These are phyloP conservation scores for Chaetoceros tenuissimus DNA, from an alignment of 108 stramenopile species.

Conservation along the genomic window DNA sequence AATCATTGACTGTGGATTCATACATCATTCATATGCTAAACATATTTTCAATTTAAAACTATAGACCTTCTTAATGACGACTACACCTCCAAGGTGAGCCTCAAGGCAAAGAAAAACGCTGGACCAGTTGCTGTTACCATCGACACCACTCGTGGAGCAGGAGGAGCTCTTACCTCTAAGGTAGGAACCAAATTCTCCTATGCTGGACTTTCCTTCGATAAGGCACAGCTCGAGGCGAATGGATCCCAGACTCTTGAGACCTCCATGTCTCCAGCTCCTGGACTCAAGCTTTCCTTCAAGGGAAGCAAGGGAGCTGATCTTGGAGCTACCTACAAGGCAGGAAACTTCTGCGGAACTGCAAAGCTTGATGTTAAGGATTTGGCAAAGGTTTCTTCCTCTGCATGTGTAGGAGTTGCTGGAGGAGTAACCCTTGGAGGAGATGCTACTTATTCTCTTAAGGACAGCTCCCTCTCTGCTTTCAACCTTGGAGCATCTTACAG, in stretches of 20 bases:
- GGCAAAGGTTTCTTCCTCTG: conserved; percentile 74
- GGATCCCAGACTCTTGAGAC: conserved; percentile 82
- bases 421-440: conserved; percentile 79
- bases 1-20: background rate
- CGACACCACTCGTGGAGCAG: conserved; percentile 72
- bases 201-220: conserved; percentile 85
- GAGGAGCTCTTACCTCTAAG: conserved; percentile 74
- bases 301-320: conserved; percentile 85
- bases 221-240: conserved; percentile 76
- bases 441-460: conserved; percentile 72
- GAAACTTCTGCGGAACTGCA: conserved; percentile 67
- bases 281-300: conserved; percentile 80
- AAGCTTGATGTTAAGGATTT: conserved; percentile 73
- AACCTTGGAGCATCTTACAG: conserved; percentile 76
- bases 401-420: conserved; percentile 60
- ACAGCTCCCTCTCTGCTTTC: conserved; percentile 64
- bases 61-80: conserved; percentile 82
- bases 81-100: conserved; percentile 73
- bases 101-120: conserved; percentile 81
- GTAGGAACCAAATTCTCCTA: conserved; percentile 83
- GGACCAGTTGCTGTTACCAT: conserved; percentile 82
- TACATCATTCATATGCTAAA: too few relatives aligned
- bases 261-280: conserved; percentile 61
- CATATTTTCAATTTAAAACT: too few relatives aligned
- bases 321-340: conserved; percentile 77